These are phyloP conservation scores for Heterobasidion irregulare DNA, from an alignment of 1,284 basidiomycete species.

Conservation along the genomic window DNA sequence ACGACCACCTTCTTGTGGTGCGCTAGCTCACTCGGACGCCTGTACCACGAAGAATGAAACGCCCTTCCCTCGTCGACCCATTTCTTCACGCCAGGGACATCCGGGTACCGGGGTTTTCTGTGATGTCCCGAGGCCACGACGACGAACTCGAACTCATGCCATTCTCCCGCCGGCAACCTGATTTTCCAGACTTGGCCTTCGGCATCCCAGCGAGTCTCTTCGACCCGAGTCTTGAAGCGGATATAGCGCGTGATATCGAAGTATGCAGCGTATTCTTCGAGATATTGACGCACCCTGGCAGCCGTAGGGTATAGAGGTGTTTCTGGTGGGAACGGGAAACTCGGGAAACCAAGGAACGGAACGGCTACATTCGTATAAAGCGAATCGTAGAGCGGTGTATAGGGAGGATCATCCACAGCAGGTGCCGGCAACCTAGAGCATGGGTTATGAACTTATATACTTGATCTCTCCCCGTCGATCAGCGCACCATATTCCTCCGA, in stretches of 20 bases:
- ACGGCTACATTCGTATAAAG: constrained; percentile 75
- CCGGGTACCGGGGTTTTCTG: constrained; percentile 49
- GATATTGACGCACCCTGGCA: constrained; percentile 46
- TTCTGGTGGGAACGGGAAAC: constrained; percentile 56
- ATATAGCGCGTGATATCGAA: constrained; percentile 52
- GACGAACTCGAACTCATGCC: constrained; percentile 47
- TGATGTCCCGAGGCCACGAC: constrained; percentile 72
- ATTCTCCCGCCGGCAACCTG: constrained; percentile 27
- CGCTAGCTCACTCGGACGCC: constrained; percentile 39
- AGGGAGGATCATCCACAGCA: constrained; percentile 41
- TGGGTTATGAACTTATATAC: neutral
- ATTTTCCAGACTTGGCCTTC: constrained; percentile 37
- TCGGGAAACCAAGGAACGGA: constrained; percentile 60
- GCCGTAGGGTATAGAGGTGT: constrained; percentile 63
- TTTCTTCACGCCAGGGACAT: constrained; percentile 42
- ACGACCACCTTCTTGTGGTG: constrained; percentile 45
- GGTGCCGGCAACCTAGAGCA: constrained; percentile 44
- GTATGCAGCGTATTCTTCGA: constrained; percentile 49
- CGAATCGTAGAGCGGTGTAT: constrained; percentile 67
- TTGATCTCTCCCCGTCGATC: neutral
- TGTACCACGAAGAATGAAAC: constrained; percentile 60
- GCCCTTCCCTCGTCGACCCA: constrained; percentile 49
- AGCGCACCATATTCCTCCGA: constrained; percentile 68
- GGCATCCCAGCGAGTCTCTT: constrained; percentile 30
- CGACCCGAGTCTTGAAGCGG: constrained; percentile 41